A percentile compares a stretch with the other conserved stretches of the same genome.
These are phyloP conservation scores for Picocystis sp. DNA, from an alignment of 163 green algal genomes.

Conservation along the genomic window DNA sequence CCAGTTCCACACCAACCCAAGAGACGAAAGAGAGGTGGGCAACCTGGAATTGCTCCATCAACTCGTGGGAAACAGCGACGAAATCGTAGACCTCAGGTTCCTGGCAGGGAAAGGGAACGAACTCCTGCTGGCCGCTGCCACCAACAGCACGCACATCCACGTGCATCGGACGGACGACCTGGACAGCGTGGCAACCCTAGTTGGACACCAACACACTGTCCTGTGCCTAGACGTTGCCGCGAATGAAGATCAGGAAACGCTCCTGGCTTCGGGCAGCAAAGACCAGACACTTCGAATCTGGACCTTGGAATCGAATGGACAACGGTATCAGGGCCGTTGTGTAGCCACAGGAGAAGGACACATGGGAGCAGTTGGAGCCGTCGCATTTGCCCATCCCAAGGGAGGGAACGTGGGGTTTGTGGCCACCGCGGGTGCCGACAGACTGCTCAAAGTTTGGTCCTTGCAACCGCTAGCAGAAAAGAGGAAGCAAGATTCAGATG, in stretches of 20 bases:
- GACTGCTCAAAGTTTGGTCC: conserved; percentile 60
- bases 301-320: conserved; percentile 15
- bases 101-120: conserved; percentile 19
- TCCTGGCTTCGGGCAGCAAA: conserved; percentile 57
- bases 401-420: conserved; percentile 24
- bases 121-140: conserved; percentile 52
- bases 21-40: not conserved
- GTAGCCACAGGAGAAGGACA: conserved; percentile 38
- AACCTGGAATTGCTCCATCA: conserved; percentile 27
- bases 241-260: not conserved
- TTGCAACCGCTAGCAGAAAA: conserved; percentile 13
- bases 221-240: conserved; percentile 30
- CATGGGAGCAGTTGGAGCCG: conserved; percentile 49
- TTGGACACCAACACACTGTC: conserved; percentile 55
- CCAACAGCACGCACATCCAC: conserved; percentile 54
- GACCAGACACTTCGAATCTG: conserved; percentile 65
- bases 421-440: conserved; percentile 54
- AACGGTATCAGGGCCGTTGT: conserved; percentile 21
- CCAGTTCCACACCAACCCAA: no score
- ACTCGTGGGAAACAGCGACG: conserved; percentile 82
- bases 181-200: conserved; percentile 39
- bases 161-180: conserved; percentile 23
- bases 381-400: conserved; percentile 39
- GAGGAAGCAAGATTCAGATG: not conserved
- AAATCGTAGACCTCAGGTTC: conserved; percentile 81